A percentile compares a stretch with the other conserved stretches of the same genome.
These are phyloP conservation scores for Neurospora terricola DNA, from an alignment of 495 filamentous ascomycete species.

Conservation along the genomic window DNA sequence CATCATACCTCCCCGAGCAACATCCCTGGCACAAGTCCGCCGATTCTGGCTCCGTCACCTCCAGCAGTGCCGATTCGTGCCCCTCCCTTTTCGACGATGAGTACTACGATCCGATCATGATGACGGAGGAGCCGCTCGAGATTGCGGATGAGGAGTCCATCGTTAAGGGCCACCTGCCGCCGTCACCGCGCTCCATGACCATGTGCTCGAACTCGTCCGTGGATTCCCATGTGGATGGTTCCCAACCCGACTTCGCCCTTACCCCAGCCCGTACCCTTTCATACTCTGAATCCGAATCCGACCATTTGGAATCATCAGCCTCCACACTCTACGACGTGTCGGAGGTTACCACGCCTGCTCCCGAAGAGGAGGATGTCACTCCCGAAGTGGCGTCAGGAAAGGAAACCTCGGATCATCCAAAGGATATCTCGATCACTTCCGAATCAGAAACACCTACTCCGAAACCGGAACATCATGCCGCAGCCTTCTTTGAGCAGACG, in stretches of 20 bases:
- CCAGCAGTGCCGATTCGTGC: slow-evolving; percentile 16
- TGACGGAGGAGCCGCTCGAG: slow-evolving; percentile 35
- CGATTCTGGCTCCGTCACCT: slow-evolving; percentile 12
- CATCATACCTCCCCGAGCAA: slow-evolving; percentile 38
- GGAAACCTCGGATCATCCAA: slow-evolving; percentile 7
- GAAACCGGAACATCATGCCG: slow-evolving; percentile 19
- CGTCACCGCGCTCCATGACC: slow-evolving; percentile 38
- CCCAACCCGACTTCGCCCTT: slow-evolving; percentile 13
- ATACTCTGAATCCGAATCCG: slow-evolving; percentile 36
- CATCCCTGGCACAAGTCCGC: slow-evolving; percentile 25
- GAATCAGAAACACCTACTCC: slow-evolving; percentile 33
- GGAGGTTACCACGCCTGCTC: slow-evolving; percentile 16
- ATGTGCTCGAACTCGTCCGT: slow-evolving; percentile 35
- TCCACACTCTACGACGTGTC: slow-evolving; percentile 26
- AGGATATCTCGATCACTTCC: slow-evolving; percentile 3
- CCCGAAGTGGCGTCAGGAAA: slow-evolving; percentile 2
- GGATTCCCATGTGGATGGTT: slow-evolving; percentile 17
- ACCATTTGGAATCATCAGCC: slow-evolving; percentile 22
- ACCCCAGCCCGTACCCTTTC: slow-evolving; percentile 34
- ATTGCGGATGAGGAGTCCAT: slow-evolving; percentile 12
- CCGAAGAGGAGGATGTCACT: slow-evolving; percentile 8
- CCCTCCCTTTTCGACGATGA: slow-evolving; percentile 29
- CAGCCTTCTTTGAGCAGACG: slow-evolving; percentile 22
- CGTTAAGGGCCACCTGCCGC: slow-evolving; percentile 23
- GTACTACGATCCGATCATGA: slow-evolving; percentile 24